Conservation (phyloP, 163 green algal species). For the Dunaliella salina region DNA sequence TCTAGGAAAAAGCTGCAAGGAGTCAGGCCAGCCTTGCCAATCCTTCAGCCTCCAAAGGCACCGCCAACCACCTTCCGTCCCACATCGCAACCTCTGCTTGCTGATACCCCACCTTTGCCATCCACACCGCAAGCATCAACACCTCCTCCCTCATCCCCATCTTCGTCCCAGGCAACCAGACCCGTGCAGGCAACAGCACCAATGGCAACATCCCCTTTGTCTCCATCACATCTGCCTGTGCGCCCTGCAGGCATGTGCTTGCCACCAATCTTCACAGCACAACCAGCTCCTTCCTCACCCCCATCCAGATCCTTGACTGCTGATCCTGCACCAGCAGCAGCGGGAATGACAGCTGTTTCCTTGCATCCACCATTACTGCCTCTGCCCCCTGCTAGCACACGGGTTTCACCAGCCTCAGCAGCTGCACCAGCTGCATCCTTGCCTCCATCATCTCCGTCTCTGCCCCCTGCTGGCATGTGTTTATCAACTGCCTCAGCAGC, state of each 20-base stretch:
- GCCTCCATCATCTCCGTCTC: background rate
- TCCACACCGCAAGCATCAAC: too few relatives aligned
- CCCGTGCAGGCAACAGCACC: background rate
- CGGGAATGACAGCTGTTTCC: background rate
- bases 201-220: background rate
- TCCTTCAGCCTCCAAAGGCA: too few relatives aligned
- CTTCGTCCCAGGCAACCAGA: background rate
- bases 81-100: too few relatives aligned
- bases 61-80: too few relatives aligned
- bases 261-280: too few relatives aligned
- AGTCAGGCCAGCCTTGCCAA: too few relatives aligned
- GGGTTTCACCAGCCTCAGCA: background rate
- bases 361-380: background rate
- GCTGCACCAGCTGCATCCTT: background rate
- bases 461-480: background rate
- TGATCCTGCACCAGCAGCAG: too few relatives aligned
- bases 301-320: too few relatives aligned
- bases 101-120: too few relatives aligned
- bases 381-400: background rate
- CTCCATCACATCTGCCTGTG: background rate
- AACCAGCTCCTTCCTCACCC: too few relatives aligned
- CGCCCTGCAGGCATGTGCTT: background rate
- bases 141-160: too few relatives aligned
- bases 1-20: background rate
- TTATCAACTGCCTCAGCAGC: background rate